Percentiles rank a stretch among this genome's conserved stretches.
These are phyloP conservation scores for Penicillium aurantiogriseum DNA, from an alignment of 2,329 filamentous ascomycete genomes.

Conservation along the genomic window DNA sequence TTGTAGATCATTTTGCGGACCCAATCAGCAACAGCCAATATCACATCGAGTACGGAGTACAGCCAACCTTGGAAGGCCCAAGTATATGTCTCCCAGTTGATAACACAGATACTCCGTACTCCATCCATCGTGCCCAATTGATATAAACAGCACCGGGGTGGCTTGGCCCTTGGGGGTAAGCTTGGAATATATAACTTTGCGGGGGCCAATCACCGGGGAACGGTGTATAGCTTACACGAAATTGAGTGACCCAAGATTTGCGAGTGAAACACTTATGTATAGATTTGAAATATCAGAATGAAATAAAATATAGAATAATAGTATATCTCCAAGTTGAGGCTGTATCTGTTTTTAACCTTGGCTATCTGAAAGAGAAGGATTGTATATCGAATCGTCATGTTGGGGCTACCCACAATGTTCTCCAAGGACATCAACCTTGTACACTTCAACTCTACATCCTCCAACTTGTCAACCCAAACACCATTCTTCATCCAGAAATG, in stretches of 20 bases:
- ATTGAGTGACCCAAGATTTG: neutral
- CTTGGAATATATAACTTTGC: neutral
- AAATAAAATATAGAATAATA: neutral
- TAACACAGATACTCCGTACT: neutral
- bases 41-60: neutral
- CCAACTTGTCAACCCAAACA: neutral
- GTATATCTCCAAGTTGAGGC: neutral
- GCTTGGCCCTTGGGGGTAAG: neutral
- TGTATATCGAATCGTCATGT: neutral
- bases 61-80: neutral
- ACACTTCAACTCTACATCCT: neutral
- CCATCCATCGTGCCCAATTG: neutral
- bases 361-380: neutral
- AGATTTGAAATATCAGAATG: neutral
- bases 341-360: neutral
- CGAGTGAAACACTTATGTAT: neutral
- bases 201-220: neutral
- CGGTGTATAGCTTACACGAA: neutral
- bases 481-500: constrained; percentile 14
- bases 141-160: neutral
- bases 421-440: neutral
- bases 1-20: neutral
- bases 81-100: neutral
- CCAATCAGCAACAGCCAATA: constrained; percentile 13
- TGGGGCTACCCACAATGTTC: neutral